A percentile compares a stretch with the other conserved stretches of the same genome.
Evolutionary conservation across 2,329 filamentous ascomycete genomes (phyloP).

Genomic region (Colletotrichum echinochloae): DNA sequence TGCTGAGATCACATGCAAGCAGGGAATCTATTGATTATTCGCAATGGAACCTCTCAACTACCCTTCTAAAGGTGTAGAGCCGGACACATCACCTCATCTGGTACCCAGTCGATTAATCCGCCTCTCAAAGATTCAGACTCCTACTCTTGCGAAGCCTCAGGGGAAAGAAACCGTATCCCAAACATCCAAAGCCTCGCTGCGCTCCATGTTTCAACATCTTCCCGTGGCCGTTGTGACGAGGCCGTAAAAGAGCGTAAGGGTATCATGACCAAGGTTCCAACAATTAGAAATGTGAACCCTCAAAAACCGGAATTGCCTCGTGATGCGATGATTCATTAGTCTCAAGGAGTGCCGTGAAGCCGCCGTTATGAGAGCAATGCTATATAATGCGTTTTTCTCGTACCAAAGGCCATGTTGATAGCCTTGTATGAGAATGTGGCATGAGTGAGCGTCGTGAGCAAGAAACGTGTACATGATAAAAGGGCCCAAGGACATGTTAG

Average conservation of each 20-base stretch:
- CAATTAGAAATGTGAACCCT: constrained; percentile 9
- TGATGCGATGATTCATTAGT: constrained; percentile 27
- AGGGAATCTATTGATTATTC: not conserved
- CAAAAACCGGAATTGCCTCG: not conserved
- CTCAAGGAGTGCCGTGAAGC: constrained; percentile 37
- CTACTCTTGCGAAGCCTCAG: not conserved
- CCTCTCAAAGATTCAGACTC: not conserved
- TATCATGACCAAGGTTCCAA: constrained; percentile 16
- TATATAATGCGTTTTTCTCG: not conserved
- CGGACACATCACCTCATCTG: constrained; percentile 14
- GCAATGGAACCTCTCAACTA: constrained; percentile 16
- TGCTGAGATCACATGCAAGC: not conserved
- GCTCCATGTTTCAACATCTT: not conserved
- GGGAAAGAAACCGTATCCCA: not conserved
- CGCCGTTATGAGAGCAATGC: constrained; percentile 1
- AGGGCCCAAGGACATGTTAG: not conserved
- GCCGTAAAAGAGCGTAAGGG: constrained; percentile 30
- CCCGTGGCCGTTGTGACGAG: not conserved
- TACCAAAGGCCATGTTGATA: constrained; percentile 1
- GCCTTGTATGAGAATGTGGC: not conserved
- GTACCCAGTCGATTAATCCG: constrained; percentile 9
- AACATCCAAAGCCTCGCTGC: not conserved
- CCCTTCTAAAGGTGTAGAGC: not conserved
- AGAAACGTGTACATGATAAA: not conserved
- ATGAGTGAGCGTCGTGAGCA: constrained; percentile 30